phyloP scores from a whole-genome alignment of 169 alveolate species.

The Cryptosporidium bovis region DNA sequence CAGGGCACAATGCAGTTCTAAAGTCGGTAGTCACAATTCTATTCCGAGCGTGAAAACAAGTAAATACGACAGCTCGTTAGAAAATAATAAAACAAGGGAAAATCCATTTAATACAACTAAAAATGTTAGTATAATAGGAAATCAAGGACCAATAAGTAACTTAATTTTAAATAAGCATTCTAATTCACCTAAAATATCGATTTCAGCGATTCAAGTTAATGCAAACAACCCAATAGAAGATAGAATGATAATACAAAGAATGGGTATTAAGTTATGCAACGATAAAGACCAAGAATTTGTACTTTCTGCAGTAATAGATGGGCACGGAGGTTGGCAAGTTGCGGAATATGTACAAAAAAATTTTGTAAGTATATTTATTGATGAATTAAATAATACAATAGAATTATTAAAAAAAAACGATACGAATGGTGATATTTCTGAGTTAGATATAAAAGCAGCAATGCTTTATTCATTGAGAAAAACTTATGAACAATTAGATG shows the following conservation, averaged over 20 bases:
- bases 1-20: too few relatives aligned
- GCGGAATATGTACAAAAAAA: conserved; percentile 69
- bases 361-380: conserved; percentile 25
- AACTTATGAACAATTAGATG: conserved; percentile 32
- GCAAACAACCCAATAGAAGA: conserved; percentile 73
- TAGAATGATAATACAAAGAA: conserved; percentile 47
- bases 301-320: conserved; percentile 71
- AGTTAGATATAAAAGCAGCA: conserved; percentile 27
- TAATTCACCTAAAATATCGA: conserved; percentile 7
- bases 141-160: conserved; percentile 51
- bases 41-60: background rate
- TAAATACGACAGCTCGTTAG: background rate
- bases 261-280: conserved; percentile 12
- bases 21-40: background rate
- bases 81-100: background rate
- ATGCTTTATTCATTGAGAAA: conserved; percentile 21
- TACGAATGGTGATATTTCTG: background rate
- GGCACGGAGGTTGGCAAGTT: conserved; percentile 74
- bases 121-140: conserved; percentile 36
- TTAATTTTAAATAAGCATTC: background rate
- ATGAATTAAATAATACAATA: conserved; percentile 12
- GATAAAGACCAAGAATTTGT: conserved; percentile 39
- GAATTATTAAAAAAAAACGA: background rate
- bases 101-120: background rate
- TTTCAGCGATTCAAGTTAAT: conserved; percentile 51